Evolutionary conservation across 1,284 basidiomycete genomes (phyloP).

Genomic region (Apiotrichum akiyoshidainum): DNA sequence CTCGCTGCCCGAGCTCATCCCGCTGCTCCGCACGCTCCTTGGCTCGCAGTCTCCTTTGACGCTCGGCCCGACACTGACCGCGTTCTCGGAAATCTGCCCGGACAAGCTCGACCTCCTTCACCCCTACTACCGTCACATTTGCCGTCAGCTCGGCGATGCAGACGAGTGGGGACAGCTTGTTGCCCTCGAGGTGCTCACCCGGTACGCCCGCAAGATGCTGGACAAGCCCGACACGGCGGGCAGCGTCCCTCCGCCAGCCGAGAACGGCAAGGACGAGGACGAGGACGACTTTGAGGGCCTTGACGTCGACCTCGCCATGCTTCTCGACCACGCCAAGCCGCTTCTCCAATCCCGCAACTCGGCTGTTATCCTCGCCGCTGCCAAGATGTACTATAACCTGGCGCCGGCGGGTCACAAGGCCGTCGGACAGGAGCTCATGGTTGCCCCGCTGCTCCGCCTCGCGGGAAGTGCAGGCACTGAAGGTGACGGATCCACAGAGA

Average conservation of each 20-base stretch:
- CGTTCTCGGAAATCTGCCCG: constrained; percentile 79
- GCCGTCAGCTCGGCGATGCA: constrained; percentile 76
- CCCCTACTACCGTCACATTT: constrained; percentile 79
- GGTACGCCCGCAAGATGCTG: constrained; percentile 83
- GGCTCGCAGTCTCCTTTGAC: constrained; percentile 82
- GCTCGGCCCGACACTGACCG: constrained; percentile 77
- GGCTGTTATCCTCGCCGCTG: constrained; percentile 72
- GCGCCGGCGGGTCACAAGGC: constrained; percentile 55
- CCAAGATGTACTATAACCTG: constrained; percentile 69
- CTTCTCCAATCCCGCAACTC: constrained; percentile 81
- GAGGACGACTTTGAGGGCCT: constrained; percentile 60
- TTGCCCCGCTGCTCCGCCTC: constrained; percentile 41
- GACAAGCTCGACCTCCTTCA: constrained; percentile 82
- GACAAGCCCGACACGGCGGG: constrained; percentile 59
- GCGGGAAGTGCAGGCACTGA: constrained; percentile 52
- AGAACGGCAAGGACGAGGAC: constrained; percentile 15
- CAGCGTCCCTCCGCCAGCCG: background rate
- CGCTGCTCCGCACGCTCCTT: constrained; percentile 70
- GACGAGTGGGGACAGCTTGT: constrained; percentile 96
- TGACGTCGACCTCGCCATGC: constrained; percentile 65
- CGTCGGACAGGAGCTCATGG: constrained; percentile 39
- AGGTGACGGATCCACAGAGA: constrained; percentile 61
- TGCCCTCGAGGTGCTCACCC: constrained; percentile 64
- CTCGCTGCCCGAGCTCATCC: constrained; percentile 68
- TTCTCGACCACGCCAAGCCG: constrained; percentile 69